Evolutionary conservation across 306 rosid species (phyloP).

Genomic region (Quillaja saponaria): DNA sequence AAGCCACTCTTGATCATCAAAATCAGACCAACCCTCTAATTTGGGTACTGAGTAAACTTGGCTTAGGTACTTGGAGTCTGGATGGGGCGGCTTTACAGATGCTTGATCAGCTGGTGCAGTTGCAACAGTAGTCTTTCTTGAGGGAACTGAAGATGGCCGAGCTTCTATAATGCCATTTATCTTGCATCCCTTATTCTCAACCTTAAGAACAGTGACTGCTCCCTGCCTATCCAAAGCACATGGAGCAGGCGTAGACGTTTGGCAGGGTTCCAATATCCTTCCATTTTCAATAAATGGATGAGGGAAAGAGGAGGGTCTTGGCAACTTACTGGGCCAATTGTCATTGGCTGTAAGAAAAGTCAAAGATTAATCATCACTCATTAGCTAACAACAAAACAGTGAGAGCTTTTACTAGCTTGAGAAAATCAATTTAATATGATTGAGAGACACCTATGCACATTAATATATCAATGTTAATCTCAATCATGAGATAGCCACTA

Average conservation of each 20-base stretch:
- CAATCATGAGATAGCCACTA: constrained; percentile 34
- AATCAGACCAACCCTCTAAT: constrained; percentile 52
- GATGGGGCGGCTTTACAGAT: constrained; percentile 66
- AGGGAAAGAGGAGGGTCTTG: constrained; percentile 46
- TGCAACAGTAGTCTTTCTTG: constrained; percentile 38
- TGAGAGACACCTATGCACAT: constrained; percentile 17
- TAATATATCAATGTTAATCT: constrained; percentile 12
- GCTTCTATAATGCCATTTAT: constrained; percentile 62
- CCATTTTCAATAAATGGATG: constrained; percentile 65
- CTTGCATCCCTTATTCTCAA: constrained; percentile 53
- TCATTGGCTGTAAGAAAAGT: constrained; percentile 69
- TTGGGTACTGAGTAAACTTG: constrained; percentile 67
- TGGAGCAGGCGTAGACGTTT: constrained; percentile 45
- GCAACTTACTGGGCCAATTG: constrained; percentile 69
- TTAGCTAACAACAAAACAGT: constrained; percentile 40
- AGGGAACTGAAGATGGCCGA: constrained; percentile 40
- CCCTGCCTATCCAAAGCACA: constrained; percentile 47
- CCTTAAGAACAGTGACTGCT: constrained; percentile 40
- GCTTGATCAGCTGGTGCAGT: constrained; percentile 41
- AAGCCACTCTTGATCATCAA: constrained; percentile 74
- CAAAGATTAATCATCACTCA: constrained; percentile 36
- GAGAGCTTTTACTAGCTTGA: constrained; percentile 24
- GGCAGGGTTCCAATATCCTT: constrained; percentile 59
- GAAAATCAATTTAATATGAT: constrained; percentile 22
- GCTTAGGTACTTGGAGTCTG: constrained; percentile 64